These are phyloP conservation scores for Pyrenophora graminea DNA, from an alignment of 2,329 filamentous ascomycete species.

Conservation along the genomic window DNA sequence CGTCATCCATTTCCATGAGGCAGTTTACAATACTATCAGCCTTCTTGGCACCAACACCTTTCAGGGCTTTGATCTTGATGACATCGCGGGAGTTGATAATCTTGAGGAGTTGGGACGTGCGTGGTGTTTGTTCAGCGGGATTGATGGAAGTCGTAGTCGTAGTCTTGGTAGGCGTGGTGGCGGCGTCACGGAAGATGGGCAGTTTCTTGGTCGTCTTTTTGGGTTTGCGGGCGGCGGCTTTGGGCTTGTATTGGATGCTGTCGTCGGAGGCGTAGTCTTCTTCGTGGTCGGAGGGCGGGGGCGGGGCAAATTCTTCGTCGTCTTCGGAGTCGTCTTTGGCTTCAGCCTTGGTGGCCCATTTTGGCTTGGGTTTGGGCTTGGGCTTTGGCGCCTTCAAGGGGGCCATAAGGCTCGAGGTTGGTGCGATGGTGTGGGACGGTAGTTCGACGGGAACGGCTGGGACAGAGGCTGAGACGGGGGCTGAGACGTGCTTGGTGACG, in stretches of 20 bases:
- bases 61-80: conserved; percentile 66
- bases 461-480: conserved; percentile 4
- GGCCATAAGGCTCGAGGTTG: conserved; percentile 44
- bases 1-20: conserved; percentile 53
- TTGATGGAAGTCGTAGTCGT: background rate
- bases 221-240: conserved; percentile 34
- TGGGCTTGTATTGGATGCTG: conserved; percentile 43
- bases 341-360: conserved; percentile 19
- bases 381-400: conserved; percentile 32
- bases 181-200: conserved; percentile 44
- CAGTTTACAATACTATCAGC: conserved; percentile 60
- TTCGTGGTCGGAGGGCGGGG: conserved; percentile 42
- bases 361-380: conserved; percentile 22
- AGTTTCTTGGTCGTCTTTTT: conserved; percentile 42
- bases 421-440: conserved; percentile 18
- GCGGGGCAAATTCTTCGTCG: conserved; percentile 53
- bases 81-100: conserved; percentile 76
- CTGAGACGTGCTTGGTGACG: conserved; percentile 19
- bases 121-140: conserved; percentile 53
- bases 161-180: conserved; percentile 1
- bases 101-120: conserved; percentile 65
- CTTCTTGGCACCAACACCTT: conserved; percentile 74
- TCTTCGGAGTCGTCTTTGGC: conserved; percentile 25
- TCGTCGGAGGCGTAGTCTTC: conserved; percentile 46
- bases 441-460: conserved; percentile 10